Evolutionary conservation across 495 filamentous ascomycete species (phyloP).

Genomic region (Podospora tetraspora): DNA sequence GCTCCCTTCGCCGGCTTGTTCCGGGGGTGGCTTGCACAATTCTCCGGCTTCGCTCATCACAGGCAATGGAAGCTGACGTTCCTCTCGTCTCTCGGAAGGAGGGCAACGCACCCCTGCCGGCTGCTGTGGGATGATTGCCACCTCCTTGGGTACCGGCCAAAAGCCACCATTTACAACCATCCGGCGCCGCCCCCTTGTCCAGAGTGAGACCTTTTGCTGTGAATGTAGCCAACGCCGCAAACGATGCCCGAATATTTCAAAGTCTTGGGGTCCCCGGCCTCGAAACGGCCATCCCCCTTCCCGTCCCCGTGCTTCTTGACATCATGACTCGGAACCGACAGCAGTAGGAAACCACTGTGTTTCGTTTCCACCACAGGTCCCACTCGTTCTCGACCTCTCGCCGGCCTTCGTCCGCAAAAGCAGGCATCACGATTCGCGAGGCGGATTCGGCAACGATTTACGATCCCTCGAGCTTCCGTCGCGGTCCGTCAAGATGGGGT

Average conservation of each 20-base stretch:
- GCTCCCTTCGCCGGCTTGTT: neutral
- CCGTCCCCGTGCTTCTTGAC: neutral
- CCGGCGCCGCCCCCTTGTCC: neutral
- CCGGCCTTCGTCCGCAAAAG: neutral
- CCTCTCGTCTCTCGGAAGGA: neutral
- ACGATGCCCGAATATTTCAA: neutral
- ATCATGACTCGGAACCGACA: neutral
- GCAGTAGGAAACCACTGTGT: neutral
- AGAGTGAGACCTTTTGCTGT: neutral
- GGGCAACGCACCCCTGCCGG: neutral
- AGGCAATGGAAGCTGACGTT: neutral
- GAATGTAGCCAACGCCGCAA: neutral
- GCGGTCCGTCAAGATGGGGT: conserved; percentile 31
- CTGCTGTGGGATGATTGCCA: neutral
- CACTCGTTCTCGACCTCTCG: neutral
- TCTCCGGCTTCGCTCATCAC: neutral
- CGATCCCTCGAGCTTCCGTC: neutral
- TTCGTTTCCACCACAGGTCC: neutral
- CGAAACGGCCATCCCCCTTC: neutral
- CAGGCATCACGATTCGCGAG: neutral
- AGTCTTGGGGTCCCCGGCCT: neutral
- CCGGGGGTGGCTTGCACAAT: neutral
- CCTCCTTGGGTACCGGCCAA: neutral
- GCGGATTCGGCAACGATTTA: neutral
- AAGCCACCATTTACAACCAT: neutral